These are phyloP conservation scores for Leptodermis oblonga DNA, from an alignment of 257 asterid species.

Conservation along the genomic window DNA sequence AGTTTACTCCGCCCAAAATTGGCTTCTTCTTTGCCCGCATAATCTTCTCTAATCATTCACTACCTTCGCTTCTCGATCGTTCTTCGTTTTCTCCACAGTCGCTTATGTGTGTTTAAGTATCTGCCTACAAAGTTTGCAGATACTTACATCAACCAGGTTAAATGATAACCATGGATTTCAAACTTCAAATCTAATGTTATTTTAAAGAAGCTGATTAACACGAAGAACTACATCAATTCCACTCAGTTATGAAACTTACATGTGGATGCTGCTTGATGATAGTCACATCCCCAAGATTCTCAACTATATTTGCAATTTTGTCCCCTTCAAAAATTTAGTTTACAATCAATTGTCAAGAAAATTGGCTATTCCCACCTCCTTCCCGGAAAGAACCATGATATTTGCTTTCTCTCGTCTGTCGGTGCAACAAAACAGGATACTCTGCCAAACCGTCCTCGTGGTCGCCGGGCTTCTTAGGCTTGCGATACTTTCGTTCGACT, in stretches of 20 bases:
- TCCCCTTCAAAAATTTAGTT: background rate
- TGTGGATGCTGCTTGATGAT: too few species aligned
- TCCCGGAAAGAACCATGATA: background rate
- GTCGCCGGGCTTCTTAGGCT: slow-evolving; percentile 50
- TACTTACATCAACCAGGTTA: too few species aligned
- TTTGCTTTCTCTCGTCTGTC: background rate
- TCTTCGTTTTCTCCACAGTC: too few species aligned
- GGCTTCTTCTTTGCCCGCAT: too few species aligned
- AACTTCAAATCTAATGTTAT: background rate
- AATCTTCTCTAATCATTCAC: too few species aligned
- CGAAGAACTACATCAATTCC: background rate
- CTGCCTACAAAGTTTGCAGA: too few species aligned
- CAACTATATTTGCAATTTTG: background rate
- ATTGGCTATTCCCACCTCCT: background rate
- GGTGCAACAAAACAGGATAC: background rate
- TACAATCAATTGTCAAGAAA: background rate
- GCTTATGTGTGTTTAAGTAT: too few species aligned
- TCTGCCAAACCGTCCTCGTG: slow-evolving; percentile 21
- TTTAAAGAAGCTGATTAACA: background rate
- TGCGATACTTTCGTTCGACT: slow-evolving; percentile 52
- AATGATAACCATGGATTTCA: background rate
- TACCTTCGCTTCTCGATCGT: too few species aligned
- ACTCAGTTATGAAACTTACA: background rate
- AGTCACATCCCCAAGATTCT: background rate
- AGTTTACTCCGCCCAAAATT: too few species aligned